These are phyloP conservation scores for Penicillium egyptiacum DNA, from an alignment of 495 filamentous ascomycete genomes.

Conservation along the genomic window DNA sequence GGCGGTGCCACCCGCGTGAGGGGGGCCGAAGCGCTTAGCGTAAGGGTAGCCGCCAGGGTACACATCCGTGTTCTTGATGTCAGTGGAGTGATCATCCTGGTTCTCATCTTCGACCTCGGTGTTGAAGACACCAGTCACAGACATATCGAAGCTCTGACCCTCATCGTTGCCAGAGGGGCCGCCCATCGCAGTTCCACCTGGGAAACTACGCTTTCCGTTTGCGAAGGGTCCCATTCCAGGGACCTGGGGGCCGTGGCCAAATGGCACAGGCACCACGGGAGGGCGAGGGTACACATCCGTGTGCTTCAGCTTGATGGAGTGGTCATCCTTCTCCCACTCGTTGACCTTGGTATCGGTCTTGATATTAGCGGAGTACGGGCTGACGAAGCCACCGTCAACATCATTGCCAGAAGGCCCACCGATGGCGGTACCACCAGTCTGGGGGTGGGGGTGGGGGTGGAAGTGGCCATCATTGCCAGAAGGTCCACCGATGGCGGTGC, in stretches of 20 bases:
- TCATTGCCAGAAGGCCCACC: conserved; percentile 30
- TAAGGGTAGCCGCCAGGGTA: conserved; percentile 9
- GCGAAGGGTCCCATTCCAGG: conserved; percentile 23
- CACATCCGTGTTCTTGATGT: conserved; percentile 26
- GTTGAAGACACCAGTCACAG: conserved; percentile 23
- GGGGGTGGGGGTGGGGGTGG: conserved; percentile 8
- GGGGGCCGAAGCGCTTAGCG: conserved; percentile 23
- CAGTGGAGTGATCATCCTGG: conserved; percentile 35
- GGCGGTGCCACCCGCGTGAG: conserved; percentile 20
- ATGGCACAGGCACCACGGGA: not conserved
- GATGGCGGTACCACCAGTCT: conserved; percentile 17
- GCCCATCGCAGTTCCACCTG: conserved; percentile 26
- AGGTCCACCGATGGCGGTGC: conserved; percentile 26
- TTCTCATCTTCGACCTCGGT: conserved; percentile 22
- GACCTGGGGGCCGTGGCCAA: not conserved
- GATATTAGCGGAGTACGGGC: conserved; percentile 18
- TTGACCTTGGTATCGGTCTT: conserved; percentile 26
- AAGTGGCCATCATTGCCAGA: conserved; percentile 22
- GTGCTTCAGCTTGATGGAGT: conserved; percentile 29
- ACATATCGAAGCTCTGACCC: conserved; percentile 29
- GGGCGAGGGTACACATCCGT: conserved; percentile 19
- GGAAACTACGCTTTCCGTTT: conserved; percentile 18
- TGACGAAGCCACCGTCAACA: conserved; percentile 18
- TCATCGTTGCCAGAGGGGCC: conserved; percentile 32
- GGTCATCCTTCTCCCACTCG: conserved; percentile 33